Evolutionary conservation across 768 basidiomycete genomes (phyloP).

Genomic region (Pholiota microspora): DNA sequence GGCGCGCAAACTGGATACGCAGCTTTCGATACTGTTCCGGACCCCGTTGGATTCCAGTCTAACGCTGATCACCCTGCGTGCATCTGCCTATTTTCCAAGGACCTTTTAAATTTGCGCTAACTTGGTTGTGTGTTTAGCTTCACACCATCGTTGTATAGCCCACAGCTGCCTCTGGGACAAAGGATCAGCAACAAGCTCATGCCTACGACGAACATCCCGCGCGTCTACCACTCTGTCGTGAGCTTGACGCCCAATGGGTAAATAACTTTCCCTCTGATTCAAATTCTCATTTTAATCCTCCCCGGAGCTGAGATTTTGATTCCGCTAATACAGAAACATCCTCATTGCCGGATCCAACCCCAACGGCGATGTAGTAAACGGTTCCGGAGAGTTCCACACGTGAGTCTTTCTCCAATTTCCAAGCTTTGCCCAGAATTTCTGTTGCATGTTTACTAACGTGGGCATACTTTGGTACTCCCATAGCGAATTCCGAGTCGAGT

Average conservation of each 20-base stretch:
- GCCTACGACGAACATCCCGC: conserved; percentile 39
- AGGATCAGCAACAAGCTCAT: conserved; percentile 43
- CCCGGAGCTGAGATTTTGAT: conserved; percentile 18
- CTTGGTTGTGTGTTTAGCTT: conserved; percentile 11
- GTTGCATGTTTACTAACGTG: conserved; percentile 7
- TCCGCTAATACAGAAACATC: conserved; percentile 32
- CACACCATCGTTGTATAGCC: conserved; percentile 47
- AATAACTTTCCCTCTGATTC: not conserved
- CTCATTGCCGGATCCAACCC: conserved; percentile 45
- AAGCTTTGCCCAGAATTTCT: conserved; percentile 7
- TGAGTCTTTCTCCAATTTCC: conserved; percentile 6
- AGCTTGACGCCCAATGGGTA: conserved; percentile 49
- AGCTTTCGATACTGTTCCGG: conserved; percentile 27
- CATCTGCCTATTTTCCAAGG: not conserved
- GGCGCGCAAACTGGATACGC: conserved; percentile 39
- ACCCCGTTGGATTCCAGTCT: conserved; percentile 20
- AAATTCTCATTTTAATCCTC: too few relatives aligned
- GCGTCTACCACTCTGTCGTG: conserved; percentile 61
- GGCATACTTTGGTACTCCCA: not conserved
- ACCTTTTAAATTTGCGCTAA: too few relatives aligned
- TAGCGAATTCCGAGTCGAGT: conserved; percentile 42
- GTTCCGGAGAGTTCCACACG: conserved; percentile 24
- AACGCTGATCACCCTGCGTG: conserved; percentile 26
- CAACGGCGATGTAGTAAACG: conserved; percentile 29
- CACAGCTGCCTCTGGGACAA: conserved; percentile 35